Evolutionary conservation across 257 asterid genomes (phyloP).

Genomic region (Solanum sejunctum): DNA sequence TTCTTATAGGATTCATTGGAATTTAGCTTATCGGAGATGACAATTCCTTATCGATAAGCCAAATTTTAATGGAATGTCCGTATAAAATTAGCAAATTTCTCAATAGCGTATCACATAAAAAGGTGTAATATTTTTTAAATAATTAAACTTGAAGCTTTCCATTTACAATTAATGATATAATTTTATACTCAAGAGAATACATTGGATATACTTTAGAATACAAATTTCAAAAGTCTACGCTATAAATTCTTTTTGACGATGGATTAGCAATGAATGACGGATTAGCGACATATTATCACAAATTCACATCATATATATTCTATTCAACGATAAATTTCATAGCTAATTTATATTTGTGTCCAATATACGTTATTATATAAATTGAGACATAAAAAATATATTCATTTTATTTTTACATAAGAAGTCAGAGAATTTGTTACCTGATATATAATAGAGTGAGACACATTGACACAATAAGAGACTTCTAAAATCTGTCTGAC

Average conservation of each 20-base stretch:
- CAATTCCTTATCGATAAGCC: not conserved
- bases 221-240: not conserved
- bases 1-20: not conserved
- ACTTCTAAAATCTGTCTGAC: constrained; percentile 22
- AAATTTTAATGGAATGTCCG: not conserved
- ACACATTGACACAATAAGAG: constrained; percentile 26
- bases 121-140: not conserved
- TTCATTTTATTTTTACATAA: not conserved
- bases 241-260: not conserved
- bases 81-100: not conserved
- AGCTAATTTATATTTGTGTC: not conserved
- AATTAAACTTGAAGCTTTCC: not conserved
- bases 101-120: not conserved
- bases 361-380: not conserved
- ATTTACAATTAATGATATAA: not conserved
- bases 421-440: constrained; percentile 23
- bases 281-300: not conserved
- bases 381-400: not conserved
- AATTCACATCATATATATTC: too few relatives aligned
- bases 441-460: constrained; percentile 27
- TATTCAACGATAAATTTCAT: not conserved
- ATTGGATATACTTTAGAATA: not conserved
- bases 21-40: too few relatives aligned
- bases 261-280: not conserved
- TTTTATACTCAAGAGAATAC: not conserved